These are phyloP conservation scores for Lactarius hatsudake DNA, from an alignment of 768 basidiomycete genomes.

Conservation along the genomic window DNA sequence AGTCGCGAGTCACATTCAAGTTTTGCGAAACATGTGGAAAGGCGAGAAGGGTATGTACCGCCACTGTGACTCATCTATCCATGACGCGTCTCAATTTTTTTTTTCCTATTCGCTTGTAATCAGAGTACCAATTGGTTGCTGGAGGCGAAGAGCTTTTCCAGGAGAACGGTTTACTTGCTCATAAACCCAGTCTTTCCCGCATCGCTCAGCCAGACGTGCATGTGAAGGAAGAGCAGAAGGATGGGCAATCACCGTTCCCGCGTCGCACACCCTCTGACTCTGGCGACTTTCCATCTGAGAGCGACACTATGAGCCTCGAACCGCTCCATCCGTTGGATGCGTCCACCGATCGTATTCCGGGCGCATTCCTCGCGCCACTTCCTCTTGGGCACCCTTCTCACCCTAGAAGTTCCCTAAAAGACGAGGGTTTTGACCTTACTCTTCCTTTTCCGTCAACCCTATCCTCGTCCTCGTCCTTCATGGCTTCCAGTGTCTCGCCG, in stretches of 20 bases:
- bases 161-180: slow-evolving; percentile 41
- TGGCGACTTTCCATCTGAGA: slow-evolving; percentile 16
- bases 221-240: slow-evolving; percentile 41
- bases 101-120: slow-evolving; percentile 14
- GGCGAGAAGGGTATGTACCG: slow-evolving; percentile 62
- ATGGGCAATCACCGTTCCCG: slow-evolving; percentile 27
- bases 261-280: slow-evolving; percentile 35
- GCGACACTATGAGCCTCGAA: slow-evolving; percentile 4
- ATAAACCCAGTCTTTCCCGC: slow-evolving; percentile 34
- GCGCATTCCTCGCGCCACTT: slow-evolving; percentile 14
- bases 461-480: slow-evolving; percentile 16
- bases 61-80: neutral
- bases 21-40: slow-evolving; percentile 85
- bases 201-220: slow-evolving; percentile 19
- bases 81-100: slow-evolving; percentile 20
- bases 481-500: slow-evolving; percentile 23
- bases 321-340: neutral
- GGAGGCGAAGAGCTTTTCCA: slow-evolving; percentile 71
- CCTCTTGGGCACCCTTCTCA: slow-evolving; percentile 26
- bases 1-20: slow-evolving; percentile 87
- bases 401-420: slow-evolving; percentile 14
- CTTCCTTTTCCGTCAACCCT: slow-evolving; percentile 21
- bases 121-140: slow-evolving; percentile 77
- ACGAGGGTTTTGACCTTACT: slow-evolving; percentile 18
- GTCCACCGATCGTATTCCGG: slow-evolving; percentile 2